These are phyloP conservation scores for Thalassiosira mediterranea DNA, from an alignment of 352 stramenopile genomes.

Conservation along the genomic window DNA sequence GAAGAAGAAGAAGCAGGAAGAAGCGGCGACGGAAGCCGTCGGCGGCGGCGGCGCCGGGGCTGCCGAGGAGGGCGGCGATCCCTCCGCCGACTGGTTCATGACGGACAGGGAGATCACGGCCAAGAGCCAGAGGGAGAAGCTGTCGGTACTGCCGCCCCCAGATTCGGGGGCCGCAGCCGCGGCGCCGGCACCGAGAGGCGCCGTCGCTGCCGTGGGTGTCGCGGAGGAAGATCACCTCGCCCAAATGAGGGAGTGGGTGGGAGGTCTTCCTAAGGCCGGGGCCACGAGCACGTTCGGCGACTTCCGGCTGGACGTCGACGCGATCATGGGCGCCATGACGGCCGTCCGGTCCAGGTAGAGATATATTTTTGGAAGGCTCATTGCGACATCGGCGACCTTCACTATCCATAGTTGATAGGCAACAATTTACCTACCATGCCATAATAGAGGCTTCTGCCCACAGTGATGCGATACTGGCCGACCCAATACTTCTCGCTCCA, in stretches of 20 bases:
- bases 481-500: too few species aligned
- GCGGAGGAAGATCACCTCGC: slow-evolving; percentile 27
- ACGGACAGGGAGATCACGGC: slow-evolving; percentile 78
- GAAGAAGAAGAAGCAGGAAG: slow-evolving; percentile 6
- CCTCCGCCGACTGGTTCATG: slow-evolving; percentile 54
- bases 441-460: too few species aligned
- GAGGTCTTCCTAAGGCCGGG: slow-evolving; percentile 45
- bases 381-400: too few species aligned
- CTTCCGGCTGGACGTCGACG: slow-evolving; percentile 69
- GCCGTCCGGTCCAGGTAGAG: too few species aligned
- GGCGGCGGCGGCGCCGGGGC: background rate
- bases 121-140: slow-evolving; percentile 62
- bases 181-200: background rate
- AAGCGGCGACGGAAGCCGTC: background rate
- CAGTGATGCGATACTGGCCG: too few species aligned
- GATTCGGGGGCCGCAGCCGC: background rate
- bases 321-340: slow-evolving; percentile 55
- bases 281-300: slow-evolving; percentile 51
- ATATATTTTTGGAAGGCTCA: too few species aligned
- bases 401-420: too few species aligned
- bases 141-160: slow-evolving; percentile 25
- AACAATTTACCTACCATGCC: too few species aligned
- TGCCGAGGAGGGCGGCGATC: background rate
- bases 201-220: background rate
- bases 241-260: slow-evolving; percentile 61